Percentiles rank a stretch among this genome's conserved stretches.
These are phyloP conservation scores for Ilyonectria mors-panacis DNA, from an alignment of 2,329 filamentous ascomycete genomes.

Conservation along the genomic window DNA sequence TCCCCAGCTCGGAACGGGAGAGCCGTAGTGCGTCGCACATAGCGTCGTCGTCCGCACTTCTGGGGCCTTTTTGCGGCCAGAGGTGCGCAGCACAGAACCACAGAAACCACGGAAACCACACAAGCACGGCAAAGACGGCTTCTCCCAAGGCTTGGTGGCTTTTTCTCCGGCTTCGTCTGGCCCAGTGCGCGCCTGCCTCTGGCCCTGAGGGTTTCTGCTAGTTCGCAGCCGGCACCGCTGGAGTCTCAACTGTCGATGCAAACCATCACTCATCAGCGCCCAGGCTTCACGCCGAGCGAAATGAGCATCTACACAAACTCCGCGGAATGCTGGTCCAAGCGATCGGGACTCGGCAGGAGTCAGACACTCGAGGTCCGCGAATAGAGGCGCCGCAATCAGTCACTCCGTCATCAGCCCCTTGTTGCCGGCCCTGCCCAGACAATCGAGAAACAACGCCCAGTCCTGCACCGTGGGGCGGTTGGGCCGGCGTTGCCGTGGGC, in stretches of 20 bases:
- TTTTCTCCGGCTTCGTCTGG: slow-evolving; percentile 6
- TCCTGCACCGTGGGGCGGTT: background rate
- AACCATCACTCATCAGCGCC: too few species aligned
- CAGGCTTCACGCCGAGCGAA: too few species aligned
- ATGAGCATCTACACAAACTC: too few species aligned
- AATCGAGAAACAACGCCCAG: slow-evolving; percentile 9
- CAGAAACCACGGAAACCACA: background rate
- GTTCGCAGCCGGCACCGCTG: background rate
- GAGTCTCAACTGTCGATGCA: background rate
- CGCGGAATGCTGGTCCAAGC: background rate
- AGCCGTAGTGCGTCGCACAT: slow-evolving; percentile 43
- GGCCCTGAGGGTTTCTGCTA: slow-evolving; percentile 5
- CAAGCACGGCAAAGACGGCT: slow-evolving; percentile 47
- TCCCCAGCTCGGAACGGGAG: slow-evolving; percentile 42
- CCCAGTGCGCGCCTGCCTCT: background rate
- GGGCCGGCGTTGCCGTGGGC: slow-evolving; percentile 14
- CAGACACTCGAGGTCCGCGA: slow-evolving; percentile 14
- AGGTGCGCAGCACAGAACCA: slow-evolving; percentile 1
- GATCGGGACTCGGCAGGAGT: background rate
- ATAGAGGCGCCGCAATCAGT: slow-evolving; percentile 17
- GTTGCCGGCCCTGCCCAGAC: slow-evolving; percentile 14
- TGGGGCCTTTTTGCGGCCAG: background rate
- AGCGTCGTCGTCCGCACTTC: slow-evolving; percentile 23
- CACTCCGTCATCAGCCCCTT: slow-evolving; percentile 13
- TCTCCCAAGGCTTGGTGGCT: slow-evolving; percentile 35